Conservation (phyloP, 805 yeast genomes). For the Blastobotrys americana region DNA sequence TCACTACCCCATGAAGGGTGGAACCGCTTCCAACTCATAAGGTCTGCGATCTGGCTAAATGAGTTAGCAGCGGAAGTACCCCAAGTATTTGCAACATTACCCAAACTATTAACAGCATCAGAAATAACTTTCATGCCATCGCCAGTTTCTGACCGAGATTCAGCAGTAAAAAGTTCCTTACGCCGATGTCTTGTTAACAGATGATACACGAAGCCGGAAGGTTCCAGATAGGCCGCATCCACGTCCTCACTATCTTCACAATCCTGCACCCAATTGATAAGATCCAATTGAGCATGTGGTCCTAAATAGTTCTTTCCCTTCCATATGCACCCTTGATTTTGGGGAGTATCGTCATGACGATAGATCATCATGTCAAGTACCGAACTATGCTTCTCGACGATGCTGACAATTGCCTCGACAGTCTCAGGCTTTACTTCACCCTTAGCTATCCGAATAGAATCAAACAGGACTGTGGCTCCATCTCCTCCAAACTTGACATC, state of each 20-base stretch:
- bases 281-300: constrained; percentile 12
- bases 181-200: constrained; percentile 5
- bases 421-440: constrained; percentile 17
- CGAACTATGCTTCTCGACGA: constrained; percentile 11
- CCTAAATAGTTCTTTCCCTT: constrained; percentile 7
- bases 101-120: background rate
- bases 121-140: no score
- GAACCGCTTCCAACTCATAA: constrained; percentile 8
- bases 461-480: constrained; percentile 14
- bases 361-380: constrained; percentile 18
- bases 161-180: background rate
- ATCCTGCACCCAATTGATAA: constrained; percentile 20
- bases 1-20: no score
- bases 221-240: constrained; percentile 15
- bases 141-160: background rate
- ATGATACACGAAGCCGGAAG: constrained; percentile 21
- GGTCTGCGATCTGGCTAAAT: constrained; percentile 9
- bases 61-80: constrained; percentile 14
- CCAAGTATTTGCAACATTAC: constrained; percentile 9
- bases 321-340: constrained; percentile 20
- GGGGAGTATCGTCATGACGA: constrained; percentile 13
- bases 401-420: constrained; percentile 12
- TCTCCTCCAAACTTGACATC: constrained; percentile 11
- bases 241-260: constrained; percentile 17
- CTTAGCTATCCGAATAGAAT: constrained; percentile 14